Evolutionary conservation across 257 asterid species (phyloP), one percentile per base, ranked within the genome.

Genomic region (Haberlea rhodopensis): DNA sequence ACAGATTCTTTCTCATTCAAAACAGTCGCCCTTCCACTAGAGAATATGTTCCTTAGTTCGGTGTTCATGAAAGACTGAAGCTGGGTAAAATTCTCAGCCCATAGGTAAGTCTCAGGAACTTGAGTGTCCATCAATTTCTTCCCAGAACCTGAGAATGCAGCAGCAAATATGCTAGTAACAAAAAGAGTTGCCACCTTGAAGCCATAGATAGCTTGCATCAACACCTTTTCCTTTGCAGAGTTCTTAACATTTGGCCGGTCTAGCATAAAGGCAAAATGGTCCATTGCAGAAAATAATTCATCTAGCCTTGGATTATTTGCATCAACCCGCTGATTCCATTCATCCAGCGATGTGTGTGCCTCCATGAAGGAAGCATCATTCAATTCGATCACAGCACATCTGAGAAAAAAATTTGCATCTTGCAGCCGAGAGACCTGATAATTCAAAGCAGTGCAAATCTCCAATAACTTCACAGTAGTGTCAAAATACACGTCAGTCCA

Each of bases 401-500:
- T 71, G 32, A 84, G 87, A 46, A 66, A 79, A 4, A 84, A 79
- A 62, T 72, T 64, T 10, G 85, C 83, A 26, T 84, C 87, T 28
- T 70, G 79, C 32, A 81, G 76, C 43, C 79, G 78, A 26, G 87
- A 76, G 45, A 79, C 67, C 77, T 84, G 85, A 3, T 85, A 76
- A 74, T 76, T 74, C 73, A 78, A 78, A 43, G 83, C 83, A 10
- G 68, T 73, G 80, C 85, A 84, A 49, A 84, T 68, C 61, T 81
- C 90, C 54, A 84, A 67, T 32, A 84, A 70, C 71, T 73, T 76
- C 64, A 79, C 72, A 51, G 85, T 81, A 23, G 75, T 78, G 68
- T 84, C 82, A 63, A 84, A 63, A 61, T 81, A 84, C 15, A 81
- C 83, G 62, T 79, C 83, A 46, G 79, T 67, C 90, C 87, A 84